Percentiles rank a stretch among this genome's conserved stretches.
Conservation (phyloP, 805 yeast species). For the Cephaloascus fragrans region DNA sequence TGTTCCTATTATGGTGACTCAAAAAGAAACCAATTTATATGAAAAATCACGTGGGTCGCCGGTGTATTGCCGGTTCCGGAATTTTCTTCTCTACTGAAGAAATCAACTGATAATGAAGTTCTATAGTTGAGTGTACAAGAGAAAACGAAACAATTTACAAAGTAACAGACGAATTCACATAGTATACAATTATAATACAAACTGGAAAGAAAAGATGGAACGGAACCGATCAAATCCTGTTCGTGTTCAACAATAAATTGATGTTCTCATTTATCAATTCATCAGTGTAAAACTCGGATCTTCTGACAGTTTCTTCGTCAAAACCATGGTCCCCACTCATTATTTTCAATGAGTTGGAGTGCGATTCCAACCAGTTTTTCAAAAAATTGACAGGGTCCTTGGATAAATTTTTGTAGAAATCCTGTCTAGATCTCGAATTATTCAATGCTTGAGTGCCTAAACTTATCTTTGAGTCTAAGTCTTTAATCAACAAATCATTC, state of each 20-base stretch:
- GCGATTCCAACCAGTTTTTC: constrained; percentile 66
- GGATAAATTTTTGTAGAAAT: constrained; percentile 65
- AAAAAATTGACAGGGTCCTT: constrained; percentile 73
- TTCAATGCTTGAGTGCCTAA: constrained; percentile 44
- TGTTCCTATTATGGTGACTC: no score
- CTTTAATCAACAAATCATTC: constrained; percentile 28
- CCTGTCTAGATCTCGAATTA: constrained; percentile 54
- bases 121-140: no score
- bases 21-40: no score
- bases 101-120: no score
- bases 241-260: constrained; percentile 59
- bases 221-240: constrained; percentile 21
- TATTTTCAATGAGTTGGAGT: constrained; percentile 76
- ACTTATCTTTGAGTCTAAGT: constrained; percentile 32
- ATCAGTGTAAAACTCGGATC: constrained; percentile 70
- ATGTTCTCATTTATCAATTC: constrained; percentile 72
- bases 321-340: constrained; percentile 84
- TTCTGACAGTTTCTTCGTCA: constrained; percentile 81
- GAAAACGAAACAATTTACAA: no score
- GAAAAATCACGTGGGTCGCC: no score
- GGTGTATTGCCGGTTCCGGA: no score
- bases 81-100: no score
- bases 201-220: neutral
- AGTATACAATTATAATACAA: neutral
- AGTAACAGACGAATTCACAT: no score